phyloP scores from a whole-genome alignment of 768 basidiomycete species.

The Naganishia antarctica region DNA sequence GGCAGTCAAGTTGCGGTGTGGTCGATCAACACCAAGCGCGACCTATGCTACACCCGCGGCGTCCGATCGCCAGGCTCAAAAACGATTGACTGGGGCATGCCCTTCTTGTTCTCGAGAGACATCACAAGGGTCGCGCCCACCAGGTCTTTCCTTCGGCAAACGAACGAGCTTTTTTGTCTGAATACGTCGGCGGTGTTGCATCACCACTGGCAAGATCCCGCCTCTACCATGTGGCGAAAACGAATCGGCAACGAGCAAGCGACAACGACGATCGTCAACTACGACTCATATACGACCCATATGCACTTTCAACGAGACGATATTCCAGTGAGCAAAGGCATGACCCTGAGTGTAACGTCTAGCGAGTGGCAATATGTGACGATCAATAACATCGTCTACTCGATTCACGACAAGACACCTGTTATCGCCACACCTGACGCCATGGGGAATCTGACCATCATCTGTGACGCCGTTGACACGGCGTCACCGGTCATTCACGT shows the following conservation, averaged over 20 bases:
- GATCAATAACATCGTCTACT: conserved; percentile 4
- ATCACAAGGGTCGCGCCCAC: not conserved
- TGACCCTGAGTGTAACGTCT: not conserved
- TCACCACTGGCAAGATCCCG: conserved; percentile 2
- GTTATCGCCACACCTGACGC: not conserved
- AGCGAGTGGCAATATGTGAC: conserved; percentile 5
- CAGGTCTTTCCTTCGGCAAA: not conserved
- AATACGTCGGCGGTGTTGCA: not conserved
- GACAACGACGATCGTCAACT: not conserved
- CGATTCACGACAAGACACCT: not conserved
- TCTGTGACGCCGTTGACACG: not conserved
- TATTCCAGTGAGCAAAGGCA: not conserved
- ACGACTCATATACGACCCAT: not conserved
- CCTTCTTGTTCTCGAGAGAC: not conserved
- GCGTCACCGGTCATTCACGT: not conserved
- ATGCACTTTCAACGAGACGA: not conserved
- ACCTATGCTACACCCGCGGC: conserved; percentile 2
- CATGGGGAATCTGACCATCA: not conserved
- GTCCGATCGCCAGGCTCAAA: not conserved
- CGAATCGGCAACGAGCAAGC: not conserved
- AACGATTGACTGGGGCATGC: not conserved
- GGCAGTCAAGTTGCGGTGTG: not conserved
- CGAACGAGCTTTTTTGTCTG: conserved; percentile 2
- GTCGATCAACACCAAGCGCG: conserved; percentile 1
- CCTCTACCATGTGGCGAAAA: conserved; percentile 1